Evolutionary conservation across 208 protist genomes (phyloP).

Genomic region (Wallacemonas sp.): DNA sequence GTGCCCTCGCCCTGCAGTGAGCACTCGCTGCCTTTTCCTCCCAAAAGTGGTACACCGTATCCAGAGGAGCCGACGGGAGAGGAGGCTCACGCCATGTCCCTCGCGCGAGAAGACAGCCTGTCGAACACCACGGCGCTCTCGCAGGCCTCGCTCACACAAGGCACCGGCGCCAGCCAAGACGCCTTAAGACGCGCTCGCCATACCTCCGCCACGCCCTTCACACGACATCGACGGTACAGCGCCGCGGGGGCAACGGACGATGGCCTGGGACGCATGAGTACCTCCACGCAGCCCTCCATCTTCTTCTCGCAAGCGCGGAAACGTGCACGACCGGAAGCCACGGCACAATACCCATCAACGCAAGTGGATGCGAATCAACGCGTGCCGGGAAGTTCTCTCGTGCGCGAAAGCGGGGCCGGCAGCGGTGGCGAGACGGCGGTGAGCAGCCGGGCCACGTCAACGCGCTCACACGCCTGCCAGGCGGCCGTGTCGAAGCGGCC

Average conservation of each 20-base stretch:
- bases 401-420: too few species aligned
- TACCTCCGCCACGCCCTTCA: not conserved
- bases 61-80: not conserved
- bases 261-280: conserved; percentile 6
- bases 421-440: too few species aligned
- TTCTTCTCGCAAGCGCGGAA: not conserved
- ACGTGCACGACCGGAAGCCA: not conserved
- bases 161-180: not conserved
- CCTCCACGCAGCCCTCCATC: not conserved
- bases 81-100: not conserved
- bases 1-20: conserved; percentile 2
- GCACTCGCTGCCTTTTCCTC: not conserved
- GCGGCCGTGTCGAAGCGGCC: too few species aligned
- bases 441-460: not conserved
- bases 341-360: too few species aligned
- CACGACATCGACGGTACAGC: not conserved
- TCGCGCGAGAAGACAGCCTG: conserved; percentile 11
- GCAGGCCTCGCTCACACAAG: not conserved
- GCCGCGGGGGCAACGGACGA: not conserved
- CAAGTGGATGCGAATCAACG: too few species aligned
- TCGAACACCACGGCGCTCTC: conserved; percentile 10
- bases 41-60: not conserved
- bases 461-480: too few species aligned
- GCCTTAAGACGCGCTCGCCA: not conserved
- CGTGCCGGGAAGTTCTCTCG: too few species aligned